phyloP scores from a whole-genome alignment of 2,329 filamentous ascomycete species.

The Pestalotiopsis sp. region DNA sequence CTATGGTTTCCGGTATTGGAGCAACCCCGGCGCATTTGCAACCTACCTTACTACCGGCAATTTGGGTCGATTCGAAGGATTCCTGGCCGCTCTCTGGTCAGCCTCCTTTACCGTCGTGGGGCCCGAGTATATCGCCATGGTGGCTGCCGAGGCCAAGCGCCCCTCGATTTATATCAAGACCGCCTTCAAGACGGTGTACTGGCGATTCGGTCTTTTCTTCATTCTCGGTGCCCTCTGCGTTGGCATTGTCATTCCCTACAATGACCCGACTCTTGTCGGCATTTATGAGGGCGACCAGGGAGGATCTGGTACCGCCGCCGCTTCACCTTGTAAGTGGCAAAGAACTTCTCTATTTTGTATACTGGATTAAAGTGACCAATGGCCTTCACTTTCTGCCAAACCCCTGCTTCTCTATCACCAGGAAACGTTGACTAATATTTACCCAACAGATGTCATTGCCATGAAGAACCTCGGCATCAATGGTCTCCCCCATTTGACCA shows the following conservation, averaged over 20 bases:
- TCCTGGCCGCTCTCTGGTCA: conserved; percentile 58
- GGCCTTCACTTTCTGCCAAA: not conserved
- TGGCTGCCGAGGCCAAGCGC: conserved; percentile 52
- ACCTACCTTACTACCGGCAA: conserved; percentile 50
- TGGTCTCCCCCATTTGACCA: conserved; percentile 58
- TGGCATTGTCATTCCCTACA: conserved; percentile 63
- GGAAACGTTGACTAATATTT: not conserved
- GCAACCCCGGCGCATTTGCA: conserved; percentile 56
- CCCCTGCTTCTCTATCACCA: not conserved
- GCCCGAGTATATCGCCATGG: conserved; percentile 58
- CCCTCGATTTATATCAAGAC: conserved; percentile 58
- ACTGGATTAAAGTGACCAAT: not conserved
- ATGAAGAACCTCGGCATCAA: conserved; percentile 55
- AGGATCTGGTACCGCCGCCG: conserved; percentile 41
- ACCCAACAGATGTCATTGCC: conserved; percentile 42
- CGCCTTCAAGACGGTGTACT: conserved; percentile 67
- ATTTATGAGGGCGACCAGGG: conserved; percentile 27
- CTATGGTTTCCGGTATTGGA: conserved; percentile 42
- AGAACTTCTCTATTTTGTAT: not conserved
- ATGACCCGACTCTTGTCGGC: conserved; percentile 57
- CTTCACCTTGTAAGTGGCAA: conserved; percentile 41
- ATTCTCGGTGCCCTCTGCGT: conserved; percentile 63
- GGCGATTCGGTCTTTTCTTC: conserved; percentile 66
- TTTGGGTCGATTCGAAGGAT: conserved; percentile 63
- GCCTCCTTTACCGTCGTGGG: conserved; percentile 61